phyloP scores from a whole-genome alignment of 495 filamentous ascomycete species.

The Aspergillus carlsbadensis region DNA sequence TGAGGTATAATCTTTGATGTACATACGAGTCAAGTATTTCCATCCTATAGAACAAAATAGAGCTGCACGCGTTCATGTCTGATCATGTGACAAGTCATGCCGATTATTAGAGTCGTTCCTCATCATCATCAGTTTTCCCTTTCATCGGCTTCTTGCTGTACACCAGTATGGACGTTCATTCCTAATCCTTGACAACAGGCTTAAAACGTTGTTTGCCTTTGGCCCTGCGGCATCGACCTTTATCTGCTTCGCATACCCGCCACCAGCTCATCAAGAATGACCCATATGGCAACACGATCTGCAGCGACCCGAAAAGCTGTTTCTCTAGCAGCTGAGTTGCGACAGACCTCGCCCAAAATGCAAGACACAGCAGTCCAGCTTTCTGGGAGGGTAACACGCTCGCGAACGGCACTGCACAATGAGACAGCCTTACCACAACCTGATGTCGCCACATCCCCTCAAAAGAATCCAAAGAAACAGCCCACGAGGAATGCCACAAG shows the following conservation, averaged over 20 bases:
- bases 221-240: not conserved
- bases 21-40: not conserved
- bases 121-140: too few relatives aligned
- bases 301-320: constrained; percentile 21
- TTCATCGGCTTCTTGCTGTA: too few relatives aligned
- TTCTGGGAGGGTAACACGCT: not conserved
- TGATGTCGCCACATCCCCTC: not conserved
- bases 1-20: constrained; percentile 14
- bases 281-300: constrained; percentile 29
- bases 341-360: constrained; percentile 1
- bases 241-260: not conserved
- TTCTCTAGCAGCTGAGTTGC: constrained; percentile 12
- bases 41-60: constrained; percentile 3
- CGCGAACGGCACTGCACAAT: constrained; percentile 6
- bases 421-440: not conserved
- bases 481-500: constrained; percentile 14
- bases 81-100: not conserved
- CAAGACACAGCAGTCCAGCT: not conserved
- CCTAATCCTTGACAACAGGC: too few relatives aligned
- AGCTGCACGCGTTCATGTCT: not conserved
- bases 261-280: constrained; percentile 16
- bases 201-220: too few relatives aligned
- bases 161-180: too few relatives aligned
- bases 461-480: constrained; percentile 25
- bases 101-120: not conserved